These are phyloP conservation scores for Azolla pinnata DNA, from an alignment of 75 land plant genomes.

Conservation along the genomic window DNA sequence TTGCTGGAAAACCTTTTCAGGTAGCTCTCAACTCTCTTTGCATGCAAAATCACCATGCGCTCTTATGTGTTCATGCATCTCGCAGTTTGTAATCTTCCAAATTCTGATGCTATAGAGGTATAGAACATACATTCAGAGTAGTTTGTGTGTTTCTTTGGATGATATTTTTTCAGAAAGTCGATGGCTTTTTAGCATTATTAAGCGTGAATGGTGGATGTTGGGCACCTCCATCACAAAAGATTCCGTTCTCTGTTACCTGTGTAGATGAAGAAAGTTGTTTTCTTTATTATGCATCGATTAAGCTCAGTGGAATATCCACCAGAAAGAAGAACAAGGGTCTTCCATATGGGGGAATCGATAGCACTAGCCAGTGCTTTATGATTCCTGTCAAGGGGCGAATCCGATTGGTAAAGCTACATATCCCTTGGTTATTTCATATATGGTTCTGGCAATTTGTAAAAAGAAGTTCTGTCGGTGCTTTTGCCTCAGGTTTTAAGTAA, in stretches of 20 bases:
- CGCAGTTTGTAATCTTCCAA: no score
- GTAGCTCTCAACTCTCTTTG: slow-evolving; percentile 16
- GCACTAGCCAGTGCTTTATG: slow-evolving; percentile 43
- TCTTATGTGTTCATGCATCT: no score
- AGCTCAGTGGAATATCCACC: slow-evolving; percentile 43
- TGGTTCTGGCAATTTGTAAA: not conserved
- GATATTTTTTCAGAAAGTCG: slow-evolving; percentile 49
- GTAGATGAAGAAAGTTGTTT: slow-evolving; percentile 68
- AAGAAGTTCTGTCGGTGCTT: no score
- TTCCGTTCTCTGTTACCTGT: slow-evolving; percentile 83
- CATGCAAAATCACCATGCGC: not conserved
- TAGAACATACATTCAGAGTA: no score
- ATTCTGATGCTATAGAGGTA: no score
- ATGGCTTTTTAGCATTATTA: slow-evolving; percentile 85
- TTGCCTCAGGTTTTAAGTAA: slow-evolving; percentile 92
- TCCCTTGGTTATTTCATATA: not conserved
- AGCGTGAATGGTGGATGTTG: slow-evolving; percentile 77
- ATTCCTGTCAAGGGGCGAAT: slow-evolving; percentile 95
- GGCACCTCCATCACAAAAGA: slow-evolving; percentile 65
- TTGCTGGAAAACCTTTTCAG: slow-evolving; percentile 60
- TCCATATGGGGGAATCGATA: slow-evolving; percentile 32
- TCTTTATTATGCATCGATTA: slow-evolving; percentile 71
- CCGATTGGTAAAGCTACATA: slow-evolving; percentile 55
- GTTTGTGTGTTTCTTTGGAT: no score
- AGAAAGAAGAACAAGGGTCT: slow-evolving; percentile 28